Conservation (phyloP, 1,284 basidiomycete species). For the Coniophora puteana region DNA sequence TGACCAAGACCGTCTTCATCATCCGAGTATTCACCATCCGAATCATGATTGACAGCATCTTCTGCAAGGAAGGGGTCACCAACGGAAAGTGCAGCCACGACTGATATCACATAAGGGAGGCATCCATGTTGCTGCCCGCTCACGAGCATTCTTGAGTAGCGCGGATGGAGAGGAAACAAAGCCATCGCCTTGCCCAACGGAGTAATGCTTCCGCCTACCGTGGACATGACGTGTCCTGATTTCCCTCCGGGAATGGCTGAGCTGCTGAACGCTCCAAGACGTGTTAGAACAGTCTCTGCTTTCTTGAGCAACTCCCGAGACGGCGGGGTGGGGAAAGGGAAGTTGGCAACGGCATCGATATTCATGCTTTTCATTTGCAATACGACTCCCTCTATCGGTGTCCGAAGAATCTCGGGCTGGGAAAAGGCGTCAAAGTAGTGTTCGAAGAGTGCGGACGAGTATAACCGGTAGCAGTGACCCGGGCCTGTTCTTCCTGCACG, state of each 20-base stretch:
- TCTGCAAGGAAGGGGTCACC: conserved; percentile 96
- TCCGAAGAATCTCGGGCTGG: conserved; percentile 90
- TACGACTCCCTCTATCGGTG: conserved; percentile 96
- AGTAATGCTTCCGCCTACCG: conserved; percentile 69
- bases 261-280: conserved; percentile 79
- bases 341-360: conserved; percentile 94
- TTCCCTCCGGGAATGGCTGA: conserved; percentile 32
- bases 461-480: conserved; percentile 91
- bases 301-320: conserved; percentile 76
- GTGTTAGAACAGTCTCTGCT: conserved; percentile 79
- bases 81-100: conserved; percentile 91
- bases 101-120: conserved; percentile 86
- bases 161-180: conserved; percentile 88
- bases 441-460: conserved; percentile 88
- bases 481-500: conserved; percentile 95
- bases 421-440: conserved; percentile 89
- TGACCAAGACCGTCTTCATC: conserved; percentile 44
- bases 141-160: conserved; percentile 94
- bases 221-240: conserved; percentile 22
- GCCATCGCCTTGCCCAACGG: conserved; percentile 90
- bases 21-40: conserved; percentile 42
- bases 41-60: conserved; percentile 50
- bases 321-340: conserved; percentile 97
- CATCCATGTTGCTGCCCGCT: conserved; percentile 91
- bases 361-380: conserved; percentile 99